Conservation (phyloP, 1,139 yeast species). For the Lodderomyces orthopsilosis region DNA sequence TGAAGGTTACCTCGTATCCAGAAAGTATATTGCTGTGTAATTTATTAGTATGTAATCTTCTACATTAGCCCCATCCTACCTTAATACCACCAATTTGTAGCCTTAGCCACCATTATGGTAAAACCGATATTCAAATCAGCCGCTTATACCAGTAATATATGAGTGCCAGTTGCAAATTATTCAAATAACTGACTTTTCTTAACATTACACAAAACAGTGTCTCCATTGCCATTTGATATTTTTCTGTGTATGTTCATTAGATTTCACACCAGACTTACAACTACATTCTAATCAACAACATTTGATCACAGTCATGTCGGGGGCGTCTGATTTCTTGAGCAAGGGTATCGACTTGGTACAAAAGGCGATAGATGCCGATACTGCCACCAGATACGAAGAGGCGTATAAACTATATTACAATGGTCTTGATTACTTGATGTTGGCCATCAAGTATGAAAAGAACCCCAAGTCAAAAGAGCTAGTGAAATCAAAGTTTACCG, state of each 20-base stretch:
- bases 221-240: neutral
- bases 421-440: conserved; percentile 92
- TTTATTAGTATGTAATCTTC: too few species aligned
- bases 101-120: too few species aligned
- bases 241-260: neutral
- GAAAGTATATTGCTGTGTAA: too few species aligned
- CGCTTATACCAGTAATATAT: too few species aligned
- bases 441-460: conserved; percentile 94
- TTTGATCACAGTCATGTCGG: conserved; percentile 20
- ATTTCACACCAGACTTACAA: neutral
- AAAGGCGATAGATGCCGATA: conserved; percentile 93
- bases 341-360: conserved; percentile 94
- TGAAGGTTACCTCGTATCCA: too few species aligned
- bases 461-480: conserved; percentile 86
- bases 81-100: too few species aligned
- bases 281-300: neutral
- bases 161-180: too few species aligned
- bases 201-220: too few species aligned
- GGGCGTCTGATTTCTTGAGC: conserved; percentile 78
- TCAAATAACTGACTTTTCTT: too few species aligned
- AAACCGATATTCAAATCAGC: too few species aligned
- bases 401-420: conserved; percentile 92
- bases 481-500: conserved; percentile 85
- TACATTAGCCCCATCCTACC: too few species aligned
- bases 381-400: conserved; percentile 86